These are phyloP conservation scores for Emericellopsis atlantica DNA, from an alignment of 2,329 filamentous ascomycete genomes.

Conservation along the genomic window DNA sequence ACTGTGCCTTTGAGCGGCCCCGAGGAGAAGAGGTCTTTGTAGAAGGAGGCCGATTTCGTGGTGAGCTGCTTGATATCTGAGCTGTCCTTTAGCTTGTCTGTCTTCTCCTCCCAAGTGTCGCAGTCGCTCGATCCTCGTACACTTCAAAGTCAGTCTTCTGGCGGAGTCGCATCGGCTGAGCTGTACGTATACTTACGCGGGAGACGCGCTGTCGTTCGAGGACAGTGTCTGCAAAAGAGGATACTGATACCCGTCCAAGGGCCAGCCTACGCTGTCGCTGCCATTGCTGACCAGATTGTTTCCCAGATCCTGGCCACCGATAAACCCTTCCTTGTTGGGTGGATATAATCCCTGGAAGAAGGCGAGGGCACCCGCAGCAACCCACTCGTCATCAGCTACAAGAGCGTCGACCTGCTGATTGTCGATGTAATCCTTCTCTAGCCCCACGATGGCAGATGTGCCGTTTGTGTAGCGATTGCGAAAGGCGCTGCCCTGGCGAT, in stretches of 20 bases:
- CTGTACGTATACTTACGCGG: slow-evolving; percentile 23
- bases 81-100: not conserved
- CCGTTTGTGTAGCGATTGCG: slow-evolving; percentile 32
- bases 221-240: slow-evolving; percentile 50
- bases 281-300: slow-evolving; percentile 31
- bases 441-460: slow-evolving; percentile 24
- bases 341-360: slow-evolving; percentile 83
- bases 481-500: slow-evolving; percentile 32
- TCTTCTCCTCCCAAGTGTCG: not conserved
- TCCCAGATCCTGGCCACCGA: slow-evolving; percentile 24
- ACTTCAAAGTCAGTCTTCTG: slow-evolving; percentile 8
- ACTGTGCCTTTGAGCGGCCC: slow-evolving; percentile 24
- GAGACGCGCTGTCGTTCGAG: slow-evolving; percentile 26
- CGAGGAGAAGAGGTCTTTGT: slow-evolving; percentile 25
- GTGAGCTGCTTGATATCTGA: slow-evolving; percentile 10
- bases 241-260: slow-evolving; percentile 70
- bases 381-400: slow-evolving; percentile 26
- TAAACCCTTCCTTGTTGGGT: slow-evolving; percentile 35
- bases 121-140: slow-evolving; percentile 26
- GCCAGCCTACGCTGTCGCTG: slow-evolving; percentile 18
- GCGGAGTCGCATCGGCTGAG: too few relatives aligned
- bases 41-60: slow-evolving; percentile 22
- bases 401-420: slow-evolving; percentile 31
- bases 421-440: slow-evolving; percentile 31
- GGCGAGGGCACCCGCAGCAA: slow-evolving; percentile 58